Evolutionary conservation across 257 asterid genomes (phyloP), one percentile per base, ranked within the genome.

Genomic region (Henckelia pumila): DNA sequence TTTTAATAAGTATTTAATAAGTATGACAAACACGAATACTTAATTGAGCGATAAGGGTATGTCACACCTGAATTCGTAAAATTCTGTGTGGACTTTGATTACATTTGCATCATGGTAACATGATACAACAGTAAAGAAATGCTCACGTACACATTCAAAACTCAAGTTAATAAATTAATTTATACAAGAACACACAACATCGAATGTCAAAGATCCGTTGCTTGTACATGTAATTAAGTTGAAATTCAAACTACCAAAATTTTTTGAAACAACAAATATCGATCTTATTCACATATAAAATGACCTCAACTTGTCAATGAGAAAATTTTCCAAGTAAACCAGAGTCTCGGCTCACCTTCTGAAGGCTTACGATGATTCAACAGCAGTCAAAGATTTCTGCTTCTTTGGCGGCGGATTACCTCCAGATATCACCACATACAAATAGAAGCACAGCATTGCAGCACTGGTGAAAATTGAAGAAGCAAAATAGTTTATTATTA

Each of bases 401-500:
- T 84, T 84, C 85, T 84, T 84, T n/a, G 89, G 87, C 21, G 89
- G 89, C 56, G 89, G 89, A 57, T 84, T 84, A 49, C 89, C 89
- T 65, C 89, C 89, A 6, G 89, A 85, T 67, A 93, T 58, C 75
- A 93, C 86, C 79, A 93, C 97, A 20, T 93, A 93, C 9, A 86
- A 63, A 59, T 88, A 93, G 82, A 93, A 93, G 84, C 85, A 79
- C 28, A 90, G 75, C 97, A 93, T 93, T 77, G 97, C 92, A 71
- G 92, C 92, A 81, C 96, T 90, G 74, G 60, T 6, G 40, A 63
- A 63, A 28, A 60, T 14, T 20, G 61, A 58, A 73, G 56, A 21
- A 62, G 53, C 56, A 50, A 17, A 61, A 37, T 37, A 60, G 53
- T 40, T 40, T 40, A 49, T n/a, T 21, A 53, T 69, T 35, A 61